phyloP scores from a whole-genome alignment of 305 asterid genomes.

The Striga hermonthica region DNA sequence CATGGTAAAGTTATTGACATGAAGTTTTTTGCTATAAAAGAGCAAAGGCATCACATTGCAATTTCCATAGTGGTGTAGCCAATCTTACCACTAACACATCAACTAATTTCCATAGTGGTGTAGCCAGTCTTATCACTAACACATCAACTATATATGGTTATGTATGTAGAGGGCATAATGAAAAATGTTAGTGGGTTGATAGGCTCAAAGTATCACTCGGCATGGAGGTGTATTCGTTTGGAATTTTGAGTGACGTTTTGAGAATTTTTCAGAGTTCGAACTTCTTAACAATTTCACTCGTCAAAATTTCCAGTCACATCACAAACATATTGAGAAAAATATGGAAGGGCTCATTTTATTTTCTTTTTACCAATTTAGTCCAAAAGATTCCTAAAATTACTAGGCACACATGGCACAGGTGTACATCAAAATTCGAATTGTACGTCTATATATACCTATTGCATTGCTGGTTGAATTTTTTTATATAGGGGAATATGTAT shows the following conservation, averaged over 20 bases:
- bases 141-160: conserved; percentile 22
- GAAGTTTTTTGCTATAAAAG: not conserved
- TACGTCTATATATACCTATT: no score
- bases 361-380: not conserved
- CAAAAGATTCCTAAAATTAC: no score
- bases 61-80: conserved; percentile 12
- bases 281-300: not conserved
- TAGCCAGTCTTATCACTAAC: conserved; percentile 18
- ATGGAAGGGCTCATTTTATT: not conserved
- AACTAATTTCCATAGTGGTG: conserved; percentile 21
- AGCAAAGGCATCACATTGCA: conserved; percentile 16
- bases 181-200: not conserved
- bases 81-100: conserved; percentile 23
- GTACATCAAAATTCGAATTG: no score
- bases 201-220: no score
- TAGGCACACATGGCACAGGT: no score
- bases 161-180: conserved; percentile 18
- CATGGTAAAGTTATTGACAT: no score
- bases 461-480: no score
- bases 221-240: no score
- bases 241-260: no score
- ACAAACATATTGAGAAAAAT: conserved; percentile 1
- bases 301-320: conserved; percentile 2
- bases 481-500: no score
- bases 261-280: no score